Conservation (phyloP, 2,329 filamentous ascomycete genomes). For the Clonostachys sp. region DNA sequence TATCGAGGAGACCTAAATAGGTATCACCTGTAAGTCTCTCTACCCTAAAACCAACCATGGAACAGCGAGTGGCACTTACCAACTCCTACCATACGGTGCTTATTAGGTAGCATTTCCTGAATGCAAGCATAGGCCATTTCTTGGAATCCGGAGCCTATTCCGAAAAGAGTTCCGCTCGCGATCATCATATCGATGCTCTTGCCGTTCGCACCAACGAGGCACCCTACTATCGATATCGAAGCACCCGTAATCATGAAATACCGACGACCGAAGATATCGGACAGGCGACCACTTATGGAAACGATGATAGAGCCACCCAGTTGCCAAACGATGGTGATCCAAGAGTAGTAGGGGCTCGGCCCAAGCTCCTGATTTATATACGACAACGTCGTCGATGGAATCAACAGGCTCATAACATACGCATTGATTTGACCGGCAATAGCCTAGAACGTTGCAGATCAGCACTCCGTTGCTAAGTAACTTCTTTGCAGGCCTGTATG, state of each 20-base stretch:
- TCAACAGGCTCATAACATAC: constrained; percentile 26
- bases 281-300: constrained; percentile 24
- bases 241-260: constrained; percentile 29
- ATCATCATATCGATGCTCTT: constrained; percentile 32
- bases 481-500: background rate
- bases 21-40: background rate
- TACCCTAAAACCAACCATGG: constrained; percentile 17
- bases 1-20: background rate
- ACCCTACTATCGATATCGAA: constrained; percentile 22
- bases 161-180: constrained; percentile 29
- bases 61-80: constrained; percentile 10
- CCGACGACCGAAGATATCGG: constrained; percentile 31
- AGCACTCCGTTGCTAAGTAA: background rate
- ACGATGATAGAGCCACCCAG: constrained; percentile 25
- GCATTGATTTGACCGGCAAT: constrained; percentile 14
- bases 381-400: constrained; percentile 21
- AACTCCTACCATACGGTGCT: constrained; percentile 27
- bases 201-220: constrained; percentile 30
- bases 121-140: constrained; percentile 28
- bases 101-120: constrained; percentile 29
- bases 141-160: constrained; percentile 29
- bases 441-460: constrained; percentile 1
- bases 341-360: constrained; percentile 22
- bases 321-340: constrained; percentile 25
- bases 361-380: constrained; percentile 26